Evolutionary conservation across 345 rosid species (phyloP).

Genomic region (Trapa incisa): DNA sequence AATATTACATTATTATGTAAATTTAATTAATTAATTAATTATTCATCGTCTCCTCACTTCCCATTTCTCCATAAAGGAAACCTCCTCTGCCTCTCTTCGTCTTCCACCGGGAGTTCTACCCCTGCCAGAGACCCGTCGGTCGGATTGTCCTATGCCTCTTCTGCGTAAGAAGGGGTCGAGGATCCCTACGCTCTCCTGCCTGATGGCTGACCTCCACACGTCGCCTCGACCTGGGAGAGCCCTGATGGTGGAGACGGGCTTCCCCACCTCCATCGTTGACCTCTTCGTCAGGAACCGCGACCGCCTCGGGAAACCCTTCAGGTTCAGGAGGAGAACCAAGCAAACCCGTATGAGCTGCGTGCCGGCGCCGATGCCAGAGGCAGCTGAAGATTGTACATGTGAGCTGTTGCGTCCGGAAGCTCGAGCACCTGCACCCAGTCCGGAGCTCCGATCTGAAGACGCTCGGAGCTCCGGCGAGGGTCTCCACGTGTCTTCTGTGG

Average conservation of each 20-base stretch:
- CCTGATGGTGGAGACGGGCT: conserved; percentile 79
- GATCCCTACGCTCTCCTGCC: conserved; percentile 38
- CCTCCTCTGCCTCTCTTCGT: too few relatives aligned
- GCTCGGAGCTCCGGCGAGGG: too few relatives aligned
- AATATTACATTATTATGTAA: too few relatives aligned
- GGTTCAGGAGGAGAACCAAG: conserved; percentile 9
- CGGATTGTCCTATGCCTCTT: conserved; percentile 40
- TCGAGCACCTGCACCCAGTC: too few relatives aligned
- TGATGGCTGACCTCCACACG: conserved; percentile 57
- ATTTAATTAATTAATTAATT: too few relatives aligned
- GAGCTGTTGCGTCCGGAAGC: too few relatives aligned
- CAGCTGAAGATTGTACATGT: too few relatives aligned
- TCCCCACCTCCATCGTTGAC: conserved; percentile 82
- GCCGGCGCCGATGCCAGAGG: too few relatives aligned
- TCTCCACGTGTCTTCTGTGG: neutral
- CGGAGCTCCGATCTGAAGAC: too few relatives aligned
- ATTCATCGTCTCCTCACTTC: too few relatives aligned
- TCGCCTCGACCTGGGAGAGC: conserved; percentile 56
- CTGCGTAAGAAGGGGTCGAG: conserved; percentile 66
- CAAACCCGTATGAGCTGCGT: neutral
- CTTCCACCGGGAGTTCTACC: neutral
- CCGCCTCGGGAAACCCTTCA: conserved; percentile 42
- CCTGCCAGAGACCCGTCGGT: neutral
- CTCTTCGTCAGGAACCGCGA: conserved; percentile 73
- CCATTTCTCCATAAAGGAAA: too few relatives aligned